Evolutionary conservation across 1,139 yeast genomes (phyloP).

Genomic region (Pichia sp.): DNA sequence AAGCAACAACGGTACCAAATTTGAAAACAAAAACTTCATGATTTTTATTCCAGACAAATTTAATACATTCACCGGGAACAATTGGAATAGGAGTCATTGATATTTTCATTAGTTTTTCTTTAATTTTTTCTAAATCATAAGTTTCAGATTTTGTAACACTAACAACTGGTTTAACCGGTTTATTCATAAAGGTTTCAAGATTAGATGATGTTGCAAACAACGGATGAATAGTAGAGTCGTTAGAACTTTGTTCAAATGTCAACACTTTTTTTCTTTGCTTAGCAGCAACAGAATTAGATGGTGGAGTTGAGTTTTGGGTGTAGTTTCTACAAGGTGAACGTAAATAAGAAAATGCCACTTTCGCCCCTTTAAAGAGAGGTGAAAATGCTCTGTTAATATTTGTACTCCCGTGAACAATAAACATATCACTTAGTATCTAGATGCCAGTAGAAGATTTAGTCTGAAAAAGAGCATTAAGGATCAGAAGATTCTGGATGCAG

Average conservation of each 20-base stretch:
- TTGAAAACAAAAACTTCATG: slow-evolving; percentile 48
- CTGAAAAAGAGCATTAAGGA: no score
- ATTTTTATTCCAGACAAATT: slow-evolving; percentile 28
- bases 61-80: slow-evolving; percentile 68
- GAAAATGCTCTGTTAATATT: neutral
- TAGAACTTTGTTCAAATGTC: neutral
- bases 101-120: slow-evolving; percentile 31
- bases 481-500: neutral
- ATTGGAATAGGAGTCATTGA: slow-evolving; percentile 35
- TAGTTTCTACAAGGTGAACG: neutral
- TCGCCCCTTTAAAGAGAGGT: neutral
- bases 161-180: slow-evolving; percentile 42
- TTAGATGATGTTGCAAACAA: slow-evolving; percentile 15
- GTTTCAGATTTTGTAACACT: slow-evolving; percentile 66
- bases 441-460: neutral
- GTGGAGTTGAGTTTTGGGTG: neutral
- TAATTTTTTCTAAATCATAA: slow-evolving; percentile 48
- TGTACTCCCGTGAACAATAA: neutral
- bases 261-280: slow-evolving; percentile 13
- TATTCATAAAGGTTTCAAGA: slow-evolving; percentile 13
- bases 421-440: neutral
- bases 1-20: slow-evolving; percentile 73
- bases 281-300: slow-evolving; percentile 4
- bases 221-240: slow-evolving; percentile 15
- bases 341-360: neutral